Base-by-base conservation (phyloP, 169 alveolate species). In the Ichthyophthirius multifiliis region DNA sequence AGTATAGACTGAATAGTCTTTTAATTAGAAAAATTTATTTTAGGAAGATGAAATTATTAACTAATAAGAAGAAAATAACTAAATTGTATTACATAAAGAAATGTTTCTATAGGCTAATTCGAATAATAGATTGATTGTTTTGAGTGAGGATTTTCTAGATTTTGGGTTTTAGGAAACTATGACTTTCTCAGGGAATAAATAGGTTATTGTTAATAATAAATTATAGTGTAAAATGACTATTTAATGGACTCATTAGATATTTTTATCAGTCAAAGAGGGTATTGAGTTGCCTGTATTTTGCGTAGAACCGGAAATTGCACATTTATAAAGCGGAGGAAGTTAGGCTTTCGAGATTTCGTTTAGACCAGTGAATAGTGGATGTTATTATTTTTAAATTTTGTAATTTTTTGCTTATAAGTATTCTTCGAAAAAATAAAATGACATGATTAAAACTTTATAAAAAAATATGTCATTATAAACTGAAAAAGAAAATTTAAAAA, bases 41-140 rank as follows among this genome's bases (percentile, higher is more conserved):
- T n/a, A n/a, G n/a, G n/a, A n/a, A n/a, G n/a, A n/a, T n/a, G n/a
- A n/a, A n/a, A n/a, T n/a, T n/a, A n/a, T n/a, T n/a, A n/a, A n/a
- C n/a, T n/a, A n/a, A n/a, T n/a, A n/a, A n/a, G n/a, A n/a, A n/a
- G n/a, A n/a, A n/a, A n/a, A n/a, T n/a, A 90, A 83, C 43, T 63
- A 87, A 65, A 87, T 88, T 30, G 93, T 89, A 10, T 83, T 86
- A 20, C 92, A 84, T 45, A 90, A 90, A 64, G 95, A 90, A 74
- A 75, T 90, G 88, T 81, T 90, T 76, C 39, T 83, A 15, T 46
- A 34, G 13, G 71, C 86, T 15, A 71, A 67, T 39, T 37, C 71
- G 5, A 71, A 67, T 12, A 5, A 71, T 47, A 81, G 74, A 48
- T 55, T 81, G 39, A 81, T 81, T 15, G n/a, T n/a, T 18, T 63